Evolutionary conservation across 2,329 filamentous ascomycete genomes (phyloP).

Genomic region (Pezicula rhizophila): DNA sequence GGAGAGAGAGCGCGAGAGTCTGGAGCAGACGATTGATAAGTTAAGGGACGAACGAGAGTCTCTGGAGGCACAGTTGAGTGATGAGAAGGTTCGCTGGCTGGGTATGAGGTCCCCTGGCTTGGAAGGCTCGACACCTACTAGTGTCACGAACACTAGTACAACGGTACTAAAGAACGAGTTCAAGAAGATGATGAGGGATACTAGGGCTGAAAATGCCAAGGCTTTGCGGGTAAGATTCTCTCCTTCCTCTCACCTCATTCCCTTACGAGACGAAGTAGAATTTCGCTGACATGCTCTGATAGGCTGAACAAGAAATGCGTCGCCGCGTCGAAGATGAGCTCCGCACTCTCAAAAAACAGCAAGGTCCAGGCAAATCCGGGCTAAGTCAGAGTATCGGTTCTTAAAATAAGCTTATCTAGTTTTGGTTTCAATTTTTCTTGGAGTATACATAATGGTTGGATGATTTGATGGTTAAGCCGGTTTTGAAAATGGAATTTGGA

Average conservation of each 20-base stretch:
- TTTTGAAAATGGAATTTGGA: no score
- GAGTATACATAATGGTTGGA: neutral
- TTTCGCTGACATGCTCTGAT: constrained; percentile 10
- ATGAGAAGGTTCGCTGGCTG: constrained; percentile 62
- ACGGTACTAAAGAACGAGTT: constrained; percentile 68
- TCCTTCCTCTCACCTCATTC: constrained; percentile 5
- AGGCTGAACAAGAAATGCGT: constrained; percentile 69
- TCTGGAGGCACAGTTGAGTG: constrained; percentile 57
- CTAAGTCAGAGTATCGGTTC: constrained; percentile 22
- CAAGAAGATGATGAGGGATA: constrained; percentile 76
- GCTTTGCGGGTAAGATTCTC: constrained; percentile 53
- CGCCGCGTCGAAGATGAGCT: constrained; percentile 59
- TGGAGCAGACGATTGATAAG: constrained; percentile 58
- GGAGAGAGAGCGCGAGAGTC: constrained; percentile 61
- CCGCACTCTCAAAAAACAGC: constrained; percentile 36
- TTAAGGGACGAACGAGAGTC: constrained; percentile 57
- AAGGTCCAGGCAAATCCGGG: constrained; percentile 28
- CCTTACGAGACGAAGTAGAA: constrained; percentile 4
- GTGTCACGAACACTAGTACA: constrained; percentile 46
- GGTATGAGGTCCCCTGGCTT: constrained; percentile 50
- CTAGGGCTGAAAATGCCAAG: constrained; percentile 59
- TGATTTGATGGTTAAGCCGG: neutral
- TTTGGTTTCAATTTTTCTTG: neutral
- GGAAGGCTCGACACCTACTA: constrained; percentile 27
- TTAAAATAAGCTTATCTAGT: neutral